Conservation (phyloP, 768 basidiomycete genomes). For the Tulasnella calospora region DNA sequence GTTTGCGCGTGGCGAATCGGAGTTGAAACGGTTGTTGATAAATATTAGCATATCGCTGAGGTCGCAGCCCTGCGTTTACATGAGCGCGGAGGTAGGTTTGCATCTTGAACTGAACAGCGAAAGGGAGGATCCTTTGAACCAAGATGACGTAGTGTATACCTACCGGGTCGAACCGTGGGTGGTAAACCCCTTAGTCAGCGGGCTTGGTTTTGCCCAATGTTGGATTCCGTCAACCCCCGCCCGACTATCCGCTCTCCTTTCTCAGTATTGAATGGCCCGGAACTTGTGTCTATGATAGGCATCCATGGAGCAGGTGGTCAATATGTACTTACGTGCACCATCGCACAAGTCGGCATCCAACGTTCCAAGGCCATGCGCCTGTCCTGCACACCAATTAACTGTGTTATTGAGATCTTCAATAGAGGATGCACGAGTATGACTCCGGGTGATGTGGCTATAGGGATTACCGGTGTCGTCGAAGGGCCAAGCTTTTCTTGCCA, state of each 20-base stretch:
- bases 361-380: background rate
- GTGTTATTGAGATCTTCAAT: background rate
- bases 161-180: background rate
- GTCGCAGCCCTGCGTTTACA: background rate
- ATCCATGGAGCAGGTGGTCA: background rate
- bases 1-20: constrained; percentile 2
- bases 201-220: background rate
- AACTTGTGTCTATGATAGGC: background rate
- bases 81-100: constrained; percentile 1
- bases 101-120: background rate
- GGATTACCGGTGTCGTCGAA: background rate
- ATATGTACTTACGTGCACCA: background rate
- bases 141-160: background rate
- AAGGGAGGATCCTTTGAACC: background rate
- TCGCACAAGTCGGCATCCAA: background rate
- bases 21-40: background rate
- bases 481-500: background rate
- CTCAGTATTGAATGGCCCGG: background rate
- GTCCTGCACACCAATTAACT: background rate
- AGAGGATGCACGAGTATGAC: background rate
- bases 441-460: background rate
- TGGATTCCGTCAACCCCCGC: background rate
- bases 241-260: background rate
- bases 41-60: constrained; percentile 1
- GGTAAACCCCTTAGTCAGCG: background rate